Evolutionary conservation across 2,329 filamentous ascomycete genomes (phyloP).

Genomic region (Ilyonectria mors-panacis): DNA sequence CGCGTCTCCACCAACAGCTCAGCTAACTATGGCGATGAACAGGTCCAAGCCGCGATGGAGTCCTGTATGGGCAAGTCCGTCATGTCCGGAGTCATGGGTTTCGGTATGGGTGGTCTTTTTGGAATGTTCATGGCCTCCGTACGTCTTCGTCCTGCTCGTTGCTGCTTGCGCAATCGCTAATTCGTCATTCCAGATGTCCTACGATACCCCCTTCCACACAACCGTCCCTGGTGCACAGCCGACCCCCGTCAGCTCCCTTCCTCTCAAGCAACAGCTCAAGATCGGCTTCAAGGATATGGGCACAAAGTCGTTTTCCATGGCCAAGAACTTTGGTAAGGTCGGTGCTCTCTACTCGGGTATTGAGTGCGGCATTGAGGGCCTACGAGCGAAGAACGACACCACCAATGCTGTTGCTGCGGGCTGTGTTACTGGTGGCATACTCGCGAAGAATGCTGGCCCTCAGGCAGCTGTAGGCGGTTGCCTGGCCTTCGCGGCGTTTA

Average conservation of each 20-base stretch:
- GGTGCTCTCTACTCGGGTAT: conserved; percentile 93
- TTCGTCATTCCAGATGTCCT: conserved; percentile 82
- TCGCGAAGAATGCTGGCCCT: conserved; percentile 89
- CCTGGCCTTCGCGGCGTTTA: conserved; percentile 93
- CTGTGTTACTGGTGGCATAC: conserved; percentile 90
- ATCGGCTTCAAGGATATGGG: conserved; percentile 97
- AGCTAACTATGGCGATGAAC: conserved; percentile 23
- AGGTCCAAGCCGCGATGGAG: conserved; percentile 92
- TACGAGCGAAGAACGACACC: conserved; percentile 94
- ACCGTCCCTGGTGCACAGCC: conserved; percentile 57
- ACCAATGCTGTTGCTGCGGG: conserved; percentile 90
- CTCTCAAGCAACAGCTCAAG: conserved; percentile 86
- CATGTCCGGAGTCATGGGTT: conserved; percentile 93
- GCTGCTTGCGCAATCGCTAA: conserved; percentile 29
- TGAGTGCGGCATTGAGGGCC: conserved; percentile 95
- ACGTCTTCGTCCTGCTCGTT: conserved; percentile 56
- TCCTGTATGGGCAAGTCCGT: conserved; percentile 91
- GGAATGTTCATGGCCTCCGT: conserved; percentile 98
- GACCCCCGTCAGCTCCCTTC: conserved; percentile 72
- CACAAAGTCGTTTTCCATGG: conserved; percentile 82
- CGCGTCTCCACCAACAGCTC: conserved; percentile 11
- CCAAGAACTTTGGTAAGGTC: conserved; percentile 95
- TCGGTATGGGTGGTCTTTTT: conserved; percentile 93
- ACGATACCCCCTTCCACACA: conserved; percentile 88
- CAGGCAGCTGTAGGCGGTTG: conserved; percentile 91